A percentile compares a stretch with the other conserved stretches of the same genome.
Conservation (phyloP, 2,329 filamentous ascomycete species). For the Aspergillus pseudonomiae region DNA sequence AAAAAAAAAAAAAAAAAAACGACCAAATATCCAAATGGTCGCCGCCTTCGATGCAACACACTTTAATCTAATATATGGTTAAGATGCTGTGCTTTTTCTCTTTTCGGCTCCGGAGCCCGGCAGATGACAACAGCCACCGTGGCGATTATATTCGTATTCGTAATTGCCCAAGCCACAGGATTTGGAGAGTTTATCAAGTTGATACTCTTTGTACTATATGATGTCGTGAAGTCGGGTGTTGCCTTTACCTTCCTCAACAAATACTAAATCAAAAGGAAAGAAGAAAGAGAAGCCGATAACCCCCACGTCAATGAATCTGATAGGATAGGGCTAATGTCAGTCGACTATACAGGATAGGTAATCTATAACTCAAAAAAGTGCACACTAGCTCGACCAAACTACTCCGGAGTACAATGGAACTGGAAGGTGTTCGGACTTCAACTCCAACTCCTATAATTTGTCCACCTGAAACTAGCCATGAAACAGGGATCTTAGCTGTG, state of each 20-base stretch:
- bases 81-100: neutral
- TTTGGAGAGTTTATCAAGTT: neutral
- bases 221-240: neutral
- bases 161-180: slow-evolving; percentile 7
- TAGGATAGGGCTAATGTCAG: neutral
- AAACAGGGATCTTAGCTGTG: neutral
- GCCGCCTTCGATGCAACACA: neutral
- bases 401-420: neutral
- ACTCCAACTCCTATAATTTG: slow-evolving; percentile 4
- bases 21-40: neutral
- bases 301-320: neutral
- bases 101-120: slow-evolving; percentile 6
- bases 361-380: neutral
- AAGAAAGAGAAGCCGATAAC: neutral
- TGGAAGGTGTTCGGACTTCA: slow-evolving; percentile 2
- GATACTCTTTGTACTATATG: neutral
- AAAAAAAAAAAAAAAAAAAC: too few species aligned
- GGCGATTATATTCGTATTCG: slow-evolving; percentile 13
- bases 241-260: neutral
- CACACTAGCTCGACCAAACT: neutral
- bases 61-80: slow-evolving; percentile 1
- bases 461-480: slow-evolving; percentile 1
- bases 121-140: slow-evolving; percentile 17
- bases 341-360: neutral
- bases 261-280: neutral